These are phyloP conservation scores for Mycena capillaripes DNA, from an alignment of 768 basidiomycete genomes.

Conservation along the genomic window DNA sequence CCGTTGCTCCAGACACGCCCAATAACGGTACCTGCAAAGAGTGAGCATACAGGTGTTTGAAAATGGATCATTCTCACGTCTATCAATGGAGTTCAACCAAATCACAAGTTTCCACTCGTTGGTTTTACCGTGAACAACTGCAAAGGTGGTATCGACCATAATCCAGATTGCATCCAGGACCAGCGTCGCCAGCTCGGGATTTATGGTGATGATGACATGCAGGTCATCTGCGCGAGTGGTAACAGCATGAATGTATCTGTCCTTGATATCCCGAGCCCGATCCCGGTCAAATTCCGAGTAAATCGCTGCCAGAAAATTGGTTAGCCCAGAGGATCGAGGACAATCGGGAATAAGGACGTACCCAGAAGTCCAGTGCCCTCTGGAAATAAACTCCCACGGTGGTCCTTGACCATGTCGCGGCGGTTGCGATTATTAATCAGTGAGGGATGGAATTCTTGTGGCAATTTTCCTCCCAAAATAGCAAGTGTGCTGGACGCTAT, in stretches of 20 bases:
- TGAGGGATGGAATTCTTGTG: neutral
- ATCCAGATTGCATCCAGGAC: constrained; percentile 6
- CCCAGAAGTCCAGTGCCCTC: neutral
- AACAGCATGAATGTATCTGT: constrained; percentile 10
- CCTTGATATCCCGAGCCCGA: neutral
- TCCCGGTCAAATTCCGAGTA: neutral
- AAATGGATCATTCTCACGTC: neutral
- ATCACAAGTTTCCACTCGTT: constrained; percentile 27
- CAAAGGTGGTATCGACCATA: constrained; percentile 26
- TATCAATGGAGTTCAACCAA: constrained; percentile 9
- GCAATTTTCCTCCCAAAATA: neutral
- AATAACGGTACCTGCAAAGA: neutral
- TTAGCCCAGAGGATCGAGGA: too few species aligned
- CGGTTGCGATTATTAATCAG: neutral
- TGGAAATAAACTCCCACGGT: neutral
- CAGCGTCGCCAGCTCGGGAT: neutral
- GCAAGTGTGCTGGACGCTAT: neutral
- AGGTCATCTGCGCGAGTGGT: neutral
- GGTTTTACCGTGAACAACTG: constrained; percentile 10
- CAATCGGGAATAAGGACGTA: too few species aligned
- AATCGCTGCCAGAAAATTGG: neutral
- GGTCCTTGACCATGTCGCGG: neutral
- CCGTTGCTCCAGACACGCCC: constrained; percentile 13
- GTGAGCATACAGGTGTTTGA: too few species aligned
- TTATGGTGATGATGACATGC: constrained; percentile 11